Evolutionary conservation across 257 asterid genomes (phyloP), one percentile per base, ranked within the genome.

Genomic region (Primulina eburnea): DNA sequence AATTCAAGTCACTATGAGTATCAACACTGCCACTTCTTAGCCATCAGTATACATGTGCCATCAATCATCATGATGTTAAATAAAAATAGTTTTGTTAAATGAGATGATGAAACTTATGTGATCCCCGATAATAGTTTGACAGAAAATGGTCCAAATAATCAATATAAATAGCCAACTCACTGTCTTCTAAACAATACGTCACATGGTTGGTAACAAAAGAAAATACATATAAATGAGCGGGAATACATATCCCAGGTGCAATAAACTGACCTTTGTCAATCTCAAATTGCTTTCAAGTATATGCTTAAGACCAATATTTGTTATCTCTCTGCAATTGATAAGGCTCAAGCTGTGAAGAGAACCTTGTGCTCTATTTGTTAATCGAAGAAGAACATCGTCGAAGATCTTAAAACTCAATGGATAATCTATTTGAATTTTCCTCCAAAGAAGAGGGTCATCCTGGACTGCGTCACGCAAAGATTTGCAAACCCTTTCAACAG

Each of bases 401-500:
- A 80, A 84, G 61, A 92, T 75, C 69, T 75, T 79, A 40, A 26
- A 9, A 73, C 78, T 67, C 77, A 83, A 73, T 4, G 86, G 83
- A 77, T 28, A 60, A 50, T 78, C 84, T 65, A 89, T 80, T 53
- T 73, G 69, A 75, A 89, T 55, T 62, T 80, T 80, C 66, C 82
- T 83, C 98, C 98, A 92, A 35, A 89, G 71, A 76, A 82, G 90
- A 38, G 96, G 84, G 69, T 92, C 92, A 37, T 74, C 77, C 28
- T n/a, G 88, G 65, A 92, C 95, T 5, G 83, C 83, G 57, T 85
- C 83, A 1, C 85, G 72, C 73, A 92, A 64, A 0, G 87, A 56
- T 79, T 81, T 90, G 85, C 96, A 92, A 72, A 90, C 97, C 75
- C 78, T 71, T 84, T 87, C 96, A 30, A 90, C 71, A 24, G 90